These are phyloP conservation scores for Skeletonema tropicum DNA, from an alignment of 108 stramenopile genomes.

Conservation along the genomic window DNA sequence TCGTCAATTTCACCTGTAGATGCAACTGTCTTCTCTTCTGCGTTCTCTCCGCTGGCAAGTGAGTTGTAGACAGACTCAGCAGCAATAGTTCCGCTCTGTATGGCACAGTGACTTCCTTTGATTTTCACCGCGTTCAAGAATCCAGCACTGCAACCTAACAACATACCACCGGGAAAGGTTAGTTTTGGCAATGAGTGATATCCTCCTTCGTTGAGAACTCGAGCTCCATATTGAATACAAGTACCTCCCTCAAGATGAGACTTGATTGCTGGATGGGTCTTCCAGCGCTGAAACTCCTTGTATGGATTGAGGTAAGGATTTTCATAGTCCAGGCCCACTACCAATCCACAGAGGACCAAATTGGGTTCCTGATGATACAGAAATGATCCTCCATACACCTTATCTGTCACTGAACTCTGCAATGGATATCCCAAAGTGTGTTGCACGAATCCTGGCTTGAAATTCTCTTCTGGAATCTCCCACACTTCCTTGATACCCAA, in stretches of 20 bases:
- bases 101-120: slow-evolving; percentile 99
- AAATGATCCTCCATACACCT: slow-evolving; percentile 95
- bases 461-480: slow-evolving; percentile 93
- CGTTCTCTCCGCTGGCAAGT: slow-evolving; percentile 62
- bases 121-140: slow-evolving; percentile 99
- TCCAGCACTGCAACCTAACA: slow-evolving; percentile 96
- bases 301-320: slow-evolving; percentile 99
- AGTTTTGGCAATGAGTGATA: slow-evolving; percentile 96
- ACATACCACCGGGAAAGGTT: slow-evolving; percentile 92
- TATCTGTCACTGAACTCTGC: slow-evolving; percentile 71
- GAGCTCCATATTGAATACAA: slow-evolving; percentile 96
- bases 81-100: slow-evolving; percentile 94
- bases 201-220: slow-evolving; percentile 98
- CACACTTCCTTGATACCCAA: slow-evolving; percentile 99
- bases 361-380: slow-evolving; percentile 97
- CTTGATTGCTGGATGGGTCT: slow-evolving; percentile 93
- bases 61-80: slow-evolving; percentile 92
- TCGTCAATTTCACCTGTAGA: slow-evolving; percentile 68
- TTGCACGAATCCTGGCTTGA: slow-evolving; percentile 94
- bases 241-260: slow-evolving; percentile 93
- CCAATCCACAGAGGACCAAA: slow-evolving; percentile 92
- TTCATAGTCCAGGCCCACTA: slow-evolving; percentile 97
- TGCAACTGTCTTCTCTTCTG: slow-evolving; percentile 66
- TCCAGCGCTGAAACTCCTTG: slow-evolving; percentile 97
- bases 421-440: slow-evolving; percentile 98